Conservation (phyloP, 2,329 filamentous ascomycete genomes). For the Fusarium buharicum region DNA sequence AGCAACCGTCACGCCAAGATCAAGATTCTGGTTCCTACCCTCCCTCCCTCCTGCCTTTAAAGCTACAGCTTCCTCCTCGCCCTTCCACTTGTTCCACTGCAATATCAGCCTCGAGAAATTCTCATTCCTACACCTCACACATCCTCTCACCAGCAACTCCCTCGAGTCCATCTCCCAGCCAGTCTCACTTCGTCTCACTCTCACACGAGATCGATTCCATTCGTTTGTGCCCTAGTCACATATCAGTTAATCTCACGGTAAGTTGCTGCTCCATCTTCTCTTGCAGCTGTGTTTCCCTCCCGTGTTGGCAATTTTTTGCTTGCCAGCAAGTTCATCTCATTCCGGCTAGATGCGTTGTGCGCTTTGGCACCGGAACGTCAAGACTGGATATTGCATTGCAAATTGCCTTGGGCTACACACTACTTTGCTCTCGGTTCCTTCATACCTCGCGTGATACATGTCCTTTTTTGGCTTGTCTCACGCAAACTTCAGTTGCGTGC, state of each 20-base stretch:
- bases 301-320: not conserved
- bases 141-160: constrained; percentile 36
- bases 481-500: constrained; percentile 43
- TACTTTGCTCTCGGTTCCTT: constrained; percentile 32
- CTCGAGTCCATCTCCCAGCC: constrained; percentile 19
- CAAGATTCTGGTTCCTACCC: constrained; percentile 34
- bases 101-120: constrained; percentile 30
- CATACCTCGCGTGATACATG: constrained; percentile 39
- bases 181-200: constrained; percentile 35
- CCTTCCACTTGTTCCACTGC: constrained; percentile 37
- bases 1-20: constrained; percentile 34
- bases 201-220: constrained; percentile 34
- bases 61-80: constrained; percentile 39
- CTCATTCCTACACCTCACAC: constrained; percentile 41
- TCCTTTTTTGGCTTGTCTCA: constrained; percentile 46
- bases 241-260: constrained; percentile 34
- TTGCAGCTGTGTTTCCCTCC: not conserved
- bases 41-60: constrained; percentile 41
- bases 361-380: constrained; percentile 14
- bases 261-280: constrained; percentile 7
- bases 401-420: constrained; percentile 25
- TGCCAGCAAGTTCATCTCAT: constrained; percentile 12
- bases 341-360: constrained; percentile 15
- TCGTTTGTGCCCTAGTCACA: constrained; percentile 39
- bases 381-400: constrained; percentile 30